Base-by-base conservation (phyloP, 1,284 basidiomycete species). In the Golubevia pallescens region DNA sequence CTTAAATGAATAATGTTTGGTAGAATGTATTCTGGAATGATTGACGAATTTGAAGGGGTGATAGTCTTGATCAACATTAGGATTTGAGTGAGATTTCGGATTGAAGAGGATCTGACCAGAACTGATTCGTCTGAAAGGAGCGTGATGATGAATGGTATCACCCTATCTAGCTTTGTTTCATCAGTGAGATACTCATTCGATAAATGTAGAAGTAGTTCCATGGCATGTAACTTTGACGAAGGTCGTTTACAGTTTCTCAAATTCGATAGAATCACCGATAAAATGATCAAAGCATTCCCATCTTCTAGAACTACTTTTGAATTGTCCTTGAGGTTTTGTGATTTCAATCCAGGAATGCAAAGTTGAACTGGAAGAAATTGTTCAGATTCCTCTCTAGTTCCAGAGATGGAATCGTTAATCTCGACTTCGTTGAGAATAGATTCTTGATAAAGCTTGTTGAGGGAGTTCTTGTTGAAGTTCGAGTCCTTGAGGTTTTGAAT, bases 101-200 rank as follows among this genome's bases (percentile, higher is more conserved):
- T 86, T 0, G 93, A 92, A 1, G 91, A 91, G 1, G 90, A 89
- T 21, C 95, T 90, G 0, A 99, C 95, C 7, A 90, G 87, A 0
- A 93, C 90, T 1, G 90, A 89, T 19, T 94, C 93, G 75, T 99
- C 95, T 66, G 93, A 91, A 20, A 97, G 86, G 10, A 98, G 88
- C 55, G 95, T 93, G 3, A 97, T 91, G 24, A 97, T 89, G 75
- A 94, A 98, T 0, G 97, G 97, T 1, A 97, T 88, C 86, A 98
- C 91, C 2, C 95, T 91, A 84, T 99, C 97, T 57, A 99, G 88
- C 82, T 96, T 96, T 14, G 94, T 94, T 85, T 98, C 96, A 80
- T 99, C 97, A 0, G 93, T 93, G 38, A 99, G 88, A 80, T 93
- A 92, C 7, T 73, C 64, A 1, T 90, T 89, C 2, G 90, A 90